Base-by-base conservation (phyloP, 2,329 filamentous ascomycete genomes). In the Pyrenophora graminea region DNA sequence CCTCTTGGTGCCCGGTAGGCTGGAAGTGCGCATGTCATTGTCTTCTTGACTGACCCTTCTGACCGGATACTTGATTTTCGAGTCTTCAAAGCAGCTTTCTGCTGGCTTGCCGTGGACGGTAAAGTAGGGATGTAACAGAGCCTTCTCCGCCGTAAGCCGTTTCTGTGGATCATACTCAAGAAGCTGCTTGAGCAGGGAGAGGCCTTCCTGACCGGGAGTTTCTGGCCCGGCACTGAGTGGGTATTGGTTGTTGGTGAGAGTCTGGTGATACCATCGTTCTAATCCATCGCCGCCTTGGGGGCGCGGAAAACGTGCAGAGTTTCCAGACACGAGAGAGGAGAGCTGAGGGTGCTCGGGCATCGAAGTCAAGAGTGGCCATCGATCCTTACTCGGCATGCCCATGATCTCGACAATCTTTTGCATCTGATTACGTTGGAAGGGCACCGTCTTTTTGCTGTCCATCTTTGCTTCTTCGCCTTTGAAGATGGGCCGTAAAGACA, bases 401-500 rank as follows among this genome's bases (percentile, higher is more conserved):
- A 99, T 87, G 56, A 99, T 91, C 69, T 99, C 94, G 32, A 96
- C 90, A 63, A 99, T 99, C 76, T 96, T 97, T 69, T 94, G 91
- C 93, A 99, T 97, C 76, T 99, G 94, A 66, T 97, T 97, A 12
- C 92, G 85, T 74, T 99, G 94, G 64, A 99, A 99, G 0, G 94
- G 94, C 0, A 97, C 92, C 0, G 90, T 94, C 77, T 97, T 97
- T 75, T 99, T 99, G 64, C 85, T 90, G 74, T 99, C 94, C 89
- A 97, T 97, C 76, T 99, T 99, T 13, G 94, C 94, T 74, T 99
- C 94, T 69, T 99, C 94, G 0, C 94, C 94, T 70, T 99, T 99
- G 74, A 99, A 99, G 47, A 99, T 97, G 0, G 94, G 94, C 1
- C 93, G 83, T 3, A 99, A 77, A 1, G 90, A 92, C 0, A 99